Percentiles rank a stretch among this genome's conserved stretches.
These are phyloP conservation scores for Claviceps africana DNA, from an alignment of 2,329 filamentous ascomycete genomes.

Conservation along the genomic window DNA sequence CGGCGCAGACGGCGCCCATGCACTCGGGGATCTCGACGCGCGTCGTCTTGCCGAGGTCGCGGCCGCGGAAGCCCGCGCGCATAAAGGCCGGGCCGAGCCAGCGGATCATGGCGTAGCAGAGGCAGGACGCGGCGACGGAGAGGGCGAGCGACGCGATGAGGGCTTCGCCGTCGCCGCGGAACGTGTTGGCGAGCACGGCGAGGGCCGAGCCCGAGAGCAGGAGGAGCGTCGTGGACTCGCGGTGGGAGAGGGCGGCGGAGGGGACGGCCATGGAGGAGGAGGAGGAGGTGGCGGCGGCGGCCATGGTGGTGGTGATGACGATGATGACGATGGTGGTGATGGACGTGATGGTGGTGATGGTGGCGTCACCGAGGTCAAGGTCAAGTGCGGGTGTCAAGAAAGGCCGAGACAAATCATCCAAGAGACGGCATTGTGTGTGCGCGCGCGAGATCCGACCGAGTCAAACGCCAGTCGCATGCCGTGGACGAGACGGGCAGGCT, in stretches of 20 bases:
- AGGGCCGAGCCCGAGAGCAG: slow-evolving; percentile 55
- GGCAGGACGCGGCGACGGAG: slow-evolving; percentile 69
- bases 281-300: slow-evolving; percentile 10
- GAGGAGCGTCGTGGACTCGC: slow-evolving; percentile 41
- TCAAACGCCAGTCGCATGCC: too few relatives aligned
- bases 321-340: too few relatives aligned
- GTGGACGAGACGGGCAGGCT: too few relatives aligned
- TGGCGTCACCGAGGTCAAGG: neutral
- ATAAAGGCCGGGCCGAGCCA: slow-evolving; percentile 91
- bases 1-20: slow-evolving; percentile 87
- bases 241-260: slow-evolving; percentile 30
- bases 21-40: slow-evolving; percentile 78
- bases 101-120: slow-evolving; percentile 72
- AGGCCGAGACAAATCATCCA: too few relatives aligned
- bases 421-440: too few relatives aligned
- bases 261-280: slow-evolving; percentile 6
- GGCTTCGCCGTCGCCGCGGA: slow-evolving; percentile 75
- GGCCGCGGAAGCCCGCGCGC: slow-evolving; percentile 74
- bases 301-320: neutral
- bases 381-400: too few relatives aligned
- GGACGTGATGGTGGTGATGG: neutral
- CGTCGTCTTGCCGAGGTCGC: slow-evolving; percentile 61
- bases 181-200: slow-evolving; percentile 64
- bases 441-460: too few relatives aligned
- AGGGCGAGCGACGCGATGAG: slow-evolving; percentile 79